phyloP scores from a whole-genome alignment of 2,329 filamentous ascomycete genomes.

The Rhexocercosporidium sp. region DNA sequence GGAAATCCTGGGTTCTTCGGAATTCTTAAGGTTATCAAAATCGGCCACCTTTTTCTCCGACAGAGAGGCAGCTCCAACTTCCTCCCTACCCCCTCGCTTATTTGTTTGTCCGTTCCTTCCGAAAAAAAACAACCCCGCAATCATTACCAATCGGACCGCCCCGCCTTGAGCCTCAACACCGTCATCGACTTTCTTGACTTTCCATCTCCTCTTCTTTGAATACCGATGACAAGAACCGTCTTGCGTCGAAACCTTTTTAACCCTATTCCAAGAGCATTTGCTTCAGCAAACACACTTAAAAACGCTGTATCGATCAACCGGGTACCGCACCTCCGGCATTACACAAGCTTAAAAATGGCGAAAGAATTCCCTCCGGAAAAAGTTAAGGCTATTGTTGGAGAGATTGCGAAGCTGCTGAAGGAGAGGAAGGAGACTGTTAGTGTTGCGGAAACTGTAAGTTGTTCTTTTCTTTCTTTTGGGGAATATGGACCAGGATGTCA shows the following conservation, averaged over 20 bases:
- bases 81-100: neutral
- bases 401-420: conserved; percentile 59
- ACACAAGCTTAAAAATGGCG: neutral
- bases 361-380: conserved; percentile 38
- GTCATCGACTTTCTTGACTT: neutral
- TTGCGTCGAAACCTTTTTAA: neutral
- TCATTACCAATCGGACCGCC: conserved; percentile 3
- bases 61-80: too few species aligned
- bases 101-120: neutral
- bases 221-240: neutral
- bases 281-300: neutral
- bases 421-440: conserved; percentile 61
- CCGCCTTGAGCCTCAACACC: neutral
- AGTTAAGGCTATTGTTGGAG: conserved; percentile 41
- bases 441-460: conserved; percentile 62
- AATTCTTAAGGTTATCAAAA: too few species aligned
- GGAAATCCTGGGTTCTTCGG: too few species aligned
- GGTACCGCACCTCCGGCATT: neutral
- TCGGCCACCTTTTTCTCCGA: too few species aligned
- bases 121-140: neutral
- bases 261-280: too few species aligned
- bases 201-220: neutral
- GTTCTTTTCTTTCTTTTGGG: neutral
- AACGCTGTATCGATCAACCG: neutral
- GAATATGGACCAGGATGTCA: neutral